Evolutionary conservation across 2,329 filamentous ascomycete genomes (phyloP).

Genomic region (Colletotrichum aenigma): DNA sequence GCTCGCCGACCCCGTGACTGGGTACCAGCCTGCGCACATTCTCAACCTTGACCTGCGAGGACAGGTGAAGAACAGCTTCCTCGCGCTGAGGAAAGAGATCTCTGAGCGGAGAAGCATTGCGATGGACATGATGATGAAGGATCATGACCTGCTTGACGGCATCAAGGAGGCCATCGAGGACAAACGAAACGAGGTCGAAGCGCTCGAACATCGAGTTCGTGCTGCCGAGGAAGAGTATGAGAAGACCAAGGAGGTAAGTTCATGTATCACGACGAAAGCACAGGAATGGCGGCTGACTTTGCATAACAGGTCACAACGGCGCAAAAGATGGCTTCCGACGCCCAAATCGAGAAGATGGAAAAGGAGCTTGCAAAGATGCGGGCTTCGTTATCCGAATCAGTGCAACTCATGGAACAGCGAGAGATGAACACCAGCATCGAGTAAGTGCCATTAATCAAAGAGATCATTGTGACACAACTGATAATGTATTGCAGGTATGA

Average conservation of each 20-base stretch:
- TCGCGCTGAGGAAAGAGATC: conserved; percentile 84
- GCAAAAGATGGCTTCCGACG: conserved; percentile 86
- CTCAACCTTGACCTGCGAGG: conserved; percentile 89
- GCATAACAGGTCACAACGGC: conserved; percentile 67
- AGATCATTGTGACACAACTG: not conserved
- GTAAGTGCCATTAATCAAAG: conserved; percentile 55
- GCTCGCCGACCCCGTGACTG: conserved; percentile 79
- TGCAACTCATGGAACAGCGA: conserved; percentile 90
- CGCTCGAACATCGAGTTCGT: conserved; percentile 84
- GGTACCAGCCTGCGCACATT: conserved; percentile 88
- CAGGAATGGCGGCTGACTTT: not conserved
- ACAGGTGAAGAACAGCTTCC: conserved; percentile 78
- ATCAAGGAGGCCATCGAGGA: conserved; percentile 98
- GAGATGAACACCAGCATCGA: conserved; percentile 98
- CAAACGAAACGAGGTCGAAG: conserved; percentile 90
- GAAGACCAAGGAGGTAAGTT: conserved; percentile 77
- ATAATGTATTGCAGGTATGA: conserved; percentile 68
- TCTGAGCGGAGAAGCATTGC: conserved; percentile 84
- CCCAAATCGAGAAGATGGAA: conserved; percentile 98
- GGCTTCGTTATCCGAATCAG: conserved; percentile 79
- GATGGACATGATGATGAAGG: conserved; percentile 91
- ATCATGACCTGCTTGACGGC: conserved; percentile 89
- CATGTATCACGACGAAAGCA: not conserved
- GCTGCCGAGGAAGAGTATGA: conserved; percentile 94
- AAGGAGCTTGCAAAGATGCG: conserved; percentile 97